Evolutionary conservation across 805 yeast species (phyloP).

Genomic region (Sugiyamaella americana): DNA sequence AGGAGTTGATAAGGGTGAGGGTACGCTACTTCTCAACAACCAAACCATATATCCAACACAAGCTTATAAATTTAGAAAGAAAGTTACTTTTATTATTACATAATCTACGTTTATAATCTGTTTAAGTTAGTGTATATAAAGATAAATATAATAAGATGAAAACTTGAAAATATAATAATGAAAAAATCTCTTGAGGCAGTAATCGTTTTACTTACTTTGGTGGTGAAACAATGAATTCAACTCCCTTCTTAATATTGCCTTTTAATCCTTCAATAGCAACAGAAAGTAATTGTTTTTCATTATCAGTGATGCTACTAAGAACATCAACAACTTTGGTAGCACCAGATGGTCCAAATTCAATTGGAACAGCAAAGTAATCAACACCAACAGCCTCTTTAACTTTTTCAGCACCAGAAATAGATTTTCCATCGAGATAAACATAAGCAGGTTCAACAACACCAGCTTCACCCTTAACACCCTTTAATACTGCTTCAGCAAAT

Average conservation of each 20-base stretch:
- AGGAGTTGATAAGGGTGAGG: too few relatives aligned
- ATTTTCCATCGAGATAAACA: conserved; percentile 33
- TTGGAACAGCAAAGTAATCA: conserved; percentile 70
- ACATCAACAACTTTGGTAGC: conserved; percentile 54
- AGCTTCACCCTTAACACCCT: conserved; percentile 38
- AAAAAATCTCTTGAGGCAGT: too few relatives aligned
- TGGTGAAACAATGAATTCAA: conserved; percentile 54
- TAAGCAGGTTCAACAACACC: conserved; percentile 46
- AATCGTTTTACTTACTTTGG: conserved; percentile 24
- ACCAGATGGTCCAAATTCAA: conserved; percentile 68
- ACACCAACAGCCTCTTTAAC: conserved; percentile 66
- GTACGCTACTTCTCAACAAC: too few relatives aligned
- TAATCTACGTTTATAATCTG: too few relatives aligned
- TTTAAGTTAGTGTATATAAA: too few relatives aligned
- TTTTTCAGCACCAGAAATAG: conserved; percentile 45
- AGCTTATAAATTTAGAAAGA: too few relatives aligned
- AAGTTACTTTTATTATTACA: too few relatives aligned
- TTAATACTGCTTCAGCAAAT: conserved; percentile 52
- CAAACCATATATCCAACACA: too few relatives aligned
- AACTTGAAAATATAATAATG: too few relatives aligned
- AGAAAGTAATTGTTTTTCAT: conserved; percentile 79
- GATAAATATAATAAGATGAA: too few relatives aligned
- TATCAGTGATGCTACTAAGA: conserved; percentile 63
- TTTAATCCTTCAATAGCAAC: conserved; percentile 83
- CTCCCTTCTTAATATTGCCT: conserved; percentile 92